Evolutionary conservation across 75 land plant genomes (phyloP).

Genomic region (Pinus tabuliformis): DNA sequence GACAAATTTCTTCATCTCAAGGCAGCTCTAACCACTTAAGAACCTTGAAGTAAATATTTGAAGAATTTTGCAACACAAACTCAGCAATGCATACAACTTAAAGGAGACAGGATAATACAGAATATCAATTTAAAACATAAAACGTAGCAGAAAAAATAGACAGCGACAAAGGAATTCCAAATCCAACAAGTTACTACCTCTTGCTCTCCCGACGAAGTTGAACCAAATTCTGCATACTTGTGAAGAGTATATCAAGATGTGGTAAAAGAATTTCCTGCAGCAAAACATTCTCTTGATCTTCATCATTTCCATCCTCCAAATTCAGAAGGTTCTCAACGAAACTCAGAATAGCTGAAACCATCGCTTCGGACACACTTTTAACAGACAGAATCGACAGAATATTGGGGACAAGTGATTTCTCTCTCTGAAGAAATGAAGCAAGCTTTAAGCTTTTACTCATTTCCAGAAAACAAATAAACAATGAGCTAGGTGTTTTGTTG

Average conservation of each 20-base stretch:
- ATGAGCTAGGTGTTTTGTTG: slow-evolving; percentile 77
- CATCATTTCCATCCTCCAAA: slow-evolving; percentile 39
- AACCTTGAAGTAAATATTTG: no score
- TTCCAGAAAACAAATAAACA: slow-evolving; percentile 81
- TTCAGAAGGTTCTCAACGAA: slow-evolving; percentile 69
- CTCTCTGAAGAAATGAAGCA: slow-evolving; percentile 55
- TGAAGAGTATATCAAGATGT: slow-evolving; percentile 53
- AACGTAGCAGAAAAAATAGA: no score
- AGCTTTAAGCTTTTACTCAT: slow-evolving; percentile 71
- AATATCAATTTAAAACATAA: no score
- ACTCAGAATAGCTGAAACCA: slow-evolving; percentile 57
- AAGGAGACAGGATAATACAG: no score
- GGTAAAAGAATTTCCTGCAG: slow-evolving; percentile 40
- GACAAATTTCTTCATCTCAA: no score
- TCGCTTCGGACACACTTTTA: slow-evolving; percentile 51
- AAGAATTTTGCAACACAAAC: no score
- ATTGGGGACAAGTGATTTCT: slow-evolving; percentile 58
- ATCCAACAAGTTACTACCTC: no score
- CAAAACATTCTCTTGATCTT: slow-evolving; percentile 21
- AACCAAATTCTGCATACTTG: slow-evolving; percentile 48
- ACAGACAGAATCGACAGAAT: slow-evolving; percentile 69
- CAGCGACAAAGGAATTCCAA: no score
- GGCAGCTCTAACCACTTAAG: no score
- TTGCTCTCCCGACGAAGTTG: slow-evolving; percentile 17
- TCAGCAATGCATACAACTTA: no score